These are phyloP conservation scores for Mimosa pudica DNA, from an alignment of 306 rosid species.

Conservation along the genomic window DNA sequence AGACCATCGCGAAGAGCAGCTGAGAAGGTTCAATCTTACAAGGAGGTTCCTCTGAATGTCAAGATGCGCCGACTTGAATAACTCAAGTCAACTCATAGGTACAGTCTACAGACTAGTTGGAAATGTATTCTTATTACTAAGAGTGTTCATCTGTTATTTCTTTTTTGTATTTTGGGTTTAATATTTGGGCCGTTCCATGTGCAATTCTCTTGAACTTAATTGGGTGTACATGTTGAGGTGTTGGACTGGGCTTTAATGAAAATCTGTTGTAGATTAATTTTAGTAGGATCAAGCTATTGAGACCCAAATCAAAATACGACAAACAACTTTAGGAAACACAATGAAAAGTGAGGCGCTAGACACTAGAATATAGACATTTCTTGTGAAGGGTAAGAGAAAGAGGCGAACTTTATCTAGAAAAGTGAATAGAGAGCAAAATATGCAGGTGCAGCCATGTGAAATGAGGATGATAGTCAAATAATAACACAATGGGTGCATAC, in stretches of 20 bases:
- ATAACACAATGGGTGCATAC: constrained; percentile 12
- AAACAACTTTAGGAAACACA: background rate
- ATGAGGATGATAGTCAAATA: constrained; percentile 40
- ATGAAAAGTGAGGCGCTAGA: background rate
- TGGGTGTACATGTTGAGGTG: background rate
- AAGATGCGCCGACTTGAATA: constrained; percentile 51
- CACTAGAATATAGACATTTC: background rate
- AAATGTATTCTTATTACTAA: background rate
- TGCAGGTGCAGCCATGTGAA: constrained; percentile 51
- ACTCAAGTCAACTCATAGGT: background rate
- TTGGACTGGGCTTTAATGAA: background rate
- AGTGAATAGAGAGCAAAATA: constrained; percentile 31
- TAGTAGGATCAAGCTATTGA: background rate
- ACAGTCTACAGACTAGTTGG: background rate
- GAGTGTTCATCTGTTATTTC: background rate
- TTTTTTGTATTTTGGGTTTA: background rate
- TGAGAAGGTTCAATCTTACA: constrained; percentile 65
- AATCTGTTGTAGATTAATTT: background rate
- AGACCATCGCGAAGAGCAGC: constrained; percentile 63
- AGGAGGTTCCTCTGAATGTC: constrained; percentile 44
- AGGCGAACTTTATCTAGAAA: constrained; percentile 32
- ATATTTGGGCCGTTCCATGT: background rate
- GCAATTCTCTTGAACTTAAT: background rate
- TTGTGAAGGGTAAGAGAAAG: background rate
- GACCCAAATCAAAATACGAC: background rate